Percentiles rank a stretch among this genome's conserved stretches.
Conservation (phyloP, 2,329 filamentous ascomycete genomes). For the Fusarium scirpi region DNA sequence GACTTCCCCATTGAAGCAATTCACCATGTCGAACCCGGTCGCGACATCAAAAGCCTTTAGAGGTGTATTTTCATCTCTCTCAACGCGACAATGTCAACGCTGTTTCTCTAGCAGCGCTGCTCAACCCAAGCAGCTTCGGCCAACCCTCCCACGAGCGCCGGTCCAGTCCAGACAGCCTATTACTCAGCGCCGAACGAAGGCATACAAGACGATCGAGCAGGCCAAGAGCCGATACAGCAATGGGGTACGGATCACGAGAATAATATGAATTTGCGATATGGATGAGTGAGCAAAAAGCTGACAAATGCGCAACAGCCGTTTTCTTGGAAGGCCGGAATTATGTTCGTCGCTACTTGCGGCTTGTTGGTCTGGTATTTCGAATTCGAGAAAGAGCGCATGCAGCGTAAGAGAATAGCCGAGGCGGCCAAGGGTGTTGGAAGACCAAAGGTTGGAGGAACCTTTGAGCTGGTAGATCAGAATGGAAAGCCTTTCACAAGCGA, state of each 20-base stretch:
- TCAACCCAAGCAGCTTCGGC: conserved; percentile 53
- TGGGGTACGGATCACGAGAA: conserved; percentile 57
- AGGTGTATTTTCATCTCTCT: conserved; percentile 49
- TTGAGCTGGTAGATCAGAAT: conserved; percentile 84
- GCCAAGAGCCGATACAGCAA: conserved; percentile 69
- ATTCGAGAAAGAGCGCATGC: conserved; percentile 90
- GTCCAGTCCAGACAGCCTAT: conserved; percentile 52
- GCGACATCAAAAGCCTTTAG: conserved; percentile 53
- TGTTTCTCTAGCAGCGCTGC: conserved; percentile 55
- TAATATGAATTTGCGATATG: not conserved
- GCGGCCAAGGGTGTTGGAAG: conserved; percentile 92
- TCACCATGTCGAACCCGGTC: conserved; percentile 56
- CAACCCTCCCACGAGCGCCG: conserved; percentile 49
- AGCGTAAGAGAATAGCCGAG: conserved; percentile 88
- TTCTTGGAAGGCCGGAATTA: conserved; percentile 87
- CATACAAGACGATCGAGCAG: conserved; percentile 68
- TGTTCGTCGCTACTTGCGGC: conserved; percentile 84
- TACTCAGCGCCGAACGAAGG: conserved; percentile 55
- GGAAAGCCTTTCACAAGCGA: conserved; percentile 81
- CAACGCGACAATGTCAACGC: conserved; percentile 56
- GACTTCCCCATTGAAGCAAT: conserved; percentile 21
- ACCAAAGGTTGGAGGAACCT: conserved; percentile 92
- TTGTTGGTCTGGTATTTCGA: conserved; percentile 92
- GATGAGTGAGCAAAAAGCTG: conserved; percentile 34
- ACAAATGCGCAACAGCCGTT: conserved; percentile 74